phyloP scores from a whole-genome alignment of 2,329 filamentous ascomycete genomes.

The Exophiala lecanii-corni region DNA sequence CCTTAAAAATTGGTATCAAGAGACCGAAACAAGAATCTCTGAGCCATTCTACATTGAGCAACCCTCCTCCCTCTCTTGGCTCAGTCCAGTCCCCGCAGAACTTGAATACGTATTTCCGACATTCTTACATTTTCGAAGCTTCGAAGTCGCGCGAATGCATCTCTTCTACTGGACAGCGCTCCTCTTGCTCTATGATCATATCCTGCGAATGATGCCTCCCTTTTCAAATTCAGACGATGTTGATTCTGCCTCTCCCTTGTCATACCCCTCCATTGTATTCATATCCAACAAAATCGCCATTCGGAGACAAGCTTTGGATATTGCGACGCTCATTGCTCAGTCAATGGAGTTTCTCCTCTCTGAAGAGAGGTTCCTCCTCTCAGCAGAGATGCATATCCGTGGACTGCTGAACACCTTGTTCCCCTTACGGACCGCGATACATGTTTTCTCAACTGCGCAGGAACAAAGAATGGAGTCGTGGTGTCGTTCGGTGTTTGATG shows the following conservation, averaged over 20 bases:
- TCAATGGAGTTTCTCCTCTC: constrained; percentile 15
- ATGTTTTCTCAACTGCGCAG: constrained; percentile 4
- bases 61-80: not conserved
- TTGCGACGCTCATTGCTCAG: constrained; percentile 6
- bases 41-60: constrained; percentile 2
- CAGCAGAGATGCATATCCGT: constrained; percentile 7
- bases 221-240: not conserved
- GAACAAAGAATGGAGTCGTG: not conserved
- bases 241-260: not conserved
- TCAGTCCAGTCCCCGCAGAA: not conserved
- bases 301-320: constrained; percentile 2
- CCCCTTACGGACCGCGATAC: constrained; percentile 8
- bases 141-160: constrained; percentile 10
- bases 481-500: constrained; percentile 8
- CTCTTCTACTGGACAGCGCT: constrained; percentile 12
- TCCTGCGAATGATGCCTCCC: constrained; percentile 1
- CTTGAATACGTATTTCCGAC: constrained; percentile 7
- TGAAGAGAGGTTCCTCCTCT: constrained; percentile 9
- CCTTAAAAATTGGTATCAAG: constrained; percentile 1
- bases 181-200: constrained; percentile 7
- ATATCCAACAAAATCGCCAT: not conserved
- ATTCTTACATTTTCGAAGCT: constrained; percentile 8
- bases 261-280: not conserved
- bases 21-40: not conserved
- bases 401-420: constrained; percentile 9